A percentile compares a stretch with the other conserved stretches of the same genome.
phyloP scores from a whole-genome alignment of 2,329 filamentous ascomycete genomes.

The Macroventuria anomochaeta region DNA sequence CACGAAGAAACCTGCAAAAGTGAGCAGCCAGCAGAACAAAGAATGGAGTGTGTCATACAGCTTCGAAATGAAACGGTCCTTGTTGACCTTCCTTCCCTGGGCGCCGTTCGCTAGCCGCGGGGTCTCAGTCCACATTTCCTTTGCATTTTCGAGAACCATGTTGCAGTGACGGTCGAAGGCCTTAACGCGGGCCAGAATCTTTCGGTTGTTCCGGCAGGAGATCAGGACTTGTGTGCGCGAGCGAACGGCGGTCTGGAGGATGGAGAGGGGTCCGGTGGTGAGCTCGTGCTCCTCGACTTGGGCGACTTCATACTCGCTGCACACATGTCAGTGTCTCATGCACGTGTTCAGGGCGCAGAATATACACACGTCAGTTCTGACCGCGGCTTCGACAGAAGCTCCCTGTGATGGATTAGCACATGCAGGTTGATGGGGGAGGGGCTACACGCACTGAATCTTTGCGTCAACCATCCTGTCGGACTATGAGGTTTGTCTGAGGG shows the following conservation, averaged over 20 bases:
- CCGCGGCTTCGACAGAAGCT: conserved; percentile 87
- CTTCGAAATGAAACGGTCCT: conserved; percentile 98
- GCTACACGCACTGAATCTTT: conserved; percentile 52
- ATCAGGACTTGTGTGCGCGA: conserved; percentile 96
- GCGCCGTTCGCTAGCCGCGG: conserved; percentile 82
- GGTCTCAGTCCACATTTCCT: conserved; percentile 99
- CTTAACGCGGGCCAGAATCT: conserved; percentile 95
- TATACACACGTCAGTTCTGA: conserved; percentile 83
- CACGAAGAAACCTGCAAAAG: conserved; percentile 74
- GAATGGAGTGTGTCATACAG: conserved; percentile 67
- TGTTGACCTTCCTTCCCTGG: conserved; percentile 90
- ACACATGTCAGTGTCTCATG: conserved; percentile 25
- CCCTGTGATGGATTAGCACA: conserved; percentile 61
- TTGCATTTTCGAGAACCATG: conserved; percentile 96
- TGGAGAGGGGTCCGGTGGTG: conserved; percentile 81
- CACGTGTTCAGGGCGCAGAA: neutral
- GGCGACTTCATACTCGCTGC: conserved; percentile 87
- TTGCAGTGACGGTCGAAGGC: conserved; percentile 99
- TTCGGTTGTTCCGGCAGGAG: conserved; percentile 97
- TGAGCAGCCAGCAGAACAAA: conserved; percentile 20
- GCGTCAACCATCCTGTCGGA: conserved; percentile 44
- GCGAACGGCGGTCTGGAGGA: conserved; percentile 95
- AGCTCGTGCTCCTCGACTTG: conserved; percentile 82
- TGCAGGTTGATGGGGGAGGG: neutral
- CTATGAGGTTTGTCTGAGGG: neutral